Percentiles rank a stretch among this genome's conserved stretches.
Evolutionary conservation across 2,329 filamentous ascomycete species (phyloP).

Genomic region (Ophiognomonia clavigignenti-juglandacearum): DNA sequence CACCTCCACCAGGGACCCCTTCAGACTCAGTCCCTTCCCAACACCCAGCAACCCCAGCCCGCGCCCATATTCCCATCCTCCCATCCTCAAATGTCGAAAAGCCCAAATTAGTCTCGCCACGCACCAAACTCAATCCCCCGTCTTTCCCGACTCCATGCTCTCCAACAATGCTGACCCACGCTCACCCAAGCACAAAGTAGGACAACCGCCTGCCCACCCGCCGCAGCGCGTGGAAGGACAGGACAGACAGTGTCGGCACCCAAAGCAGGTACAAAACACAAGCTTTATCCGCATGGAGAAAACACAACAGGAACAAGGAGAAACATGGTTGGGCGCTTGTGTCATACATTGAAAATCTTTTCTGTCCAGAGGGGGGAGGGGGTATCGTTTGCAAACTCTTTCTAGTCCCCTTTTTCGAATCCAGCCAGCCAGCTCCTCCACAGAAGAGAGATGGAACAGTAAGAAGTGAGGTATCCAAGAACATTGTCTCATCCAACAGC

Average conservation of each 20-base stretch:
- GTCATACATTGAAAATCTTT: conserved; percentile 1
- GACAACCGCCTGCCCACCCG: background rate
- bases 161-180: no score
- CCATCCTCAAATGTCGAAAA: no score
- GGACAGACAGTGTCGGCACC: background rate
- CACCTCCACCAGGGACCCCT: no score
- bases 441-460: no score
- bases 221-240: no score
- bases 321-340: background rate
- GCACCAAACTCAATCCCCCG: no score
- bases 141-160: conserved; percentile 1
- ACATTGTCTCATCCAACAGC: background rate
- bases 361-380: no score
- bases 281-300: background rate
- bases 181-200: conserved; percentile 5
- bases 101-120: no score
- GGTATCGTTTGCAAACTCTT: conserved; percentile 10
- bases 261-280: background rate
- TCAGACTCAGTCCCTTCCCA: no score
- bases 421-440: no score
- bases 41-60: no score
- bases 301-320: background rate
- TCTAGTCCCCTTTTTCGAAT: conserved; percentile 1
- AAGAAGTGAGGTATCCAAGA: background rate
- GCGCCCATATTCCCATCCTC: no score